phyloP scores from a whole-genome alignment of 306 rosid species.

The Mimosa pudica region DNA sequence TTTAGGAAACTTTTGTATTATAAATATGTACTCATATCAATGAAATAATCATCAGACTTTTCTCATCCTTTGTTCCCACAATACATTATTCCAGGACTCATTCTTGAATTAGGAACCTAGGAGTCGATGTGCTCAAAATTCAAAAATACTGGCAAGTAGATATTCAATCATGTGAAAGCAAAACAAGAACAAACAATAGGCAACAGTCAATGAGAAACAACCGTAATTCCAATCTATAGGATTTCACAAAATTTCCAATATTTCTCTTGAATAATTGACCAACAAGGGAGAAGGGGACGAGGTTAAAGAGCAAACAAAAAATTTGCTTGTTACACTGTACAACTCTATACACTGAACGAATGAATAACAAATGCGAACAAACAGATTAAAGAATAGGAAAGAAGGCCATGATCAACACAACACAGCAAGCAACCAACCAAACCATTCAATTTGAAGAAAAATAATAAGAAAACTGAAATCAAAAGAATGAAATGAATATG shows the following conservation, averaged over 20 bases:
- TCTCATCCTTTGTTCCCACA: too few relatives aligned
- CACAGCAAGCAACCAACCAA: slow-evolving; percentile 41
- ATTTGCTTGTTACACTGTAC: slow-evolving; percentile 38
- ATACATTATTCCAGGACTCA: background rate
- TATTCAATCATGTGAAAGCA: background rate
- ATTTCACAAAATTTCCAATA: background rate
- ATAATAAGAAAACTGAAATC: slow-evolving; percentile 35
- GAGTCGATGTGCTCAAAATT: background rate
- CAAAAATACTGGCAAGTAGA: background rate
- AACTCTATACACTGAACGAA: slow-evolving; percentile 58
- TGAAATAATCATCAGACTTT: too few relatives aligned
- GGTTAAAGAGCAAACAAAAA: slow-evolving; percentile 6
- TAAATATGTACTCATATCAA: too few relatives aligned
- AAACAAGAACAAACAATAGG: background rate
- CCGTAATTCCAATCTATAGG: background rate
- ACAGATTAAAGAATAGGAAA: slow-evolving; percentile 56
- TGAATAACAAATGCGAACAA: slow-evolving; percentile 31
- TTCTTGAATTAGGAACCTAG: background rate
- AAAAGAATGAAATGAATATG: slow-evolving; percentile 74
- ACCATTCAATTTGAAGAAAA: background rate
- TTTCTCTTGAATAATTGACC: background rate
- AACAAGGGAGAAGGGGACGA: background rate
- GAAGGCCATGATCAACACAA: slow-evolving; percentile 37
- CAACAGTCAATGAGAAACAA: background rate
- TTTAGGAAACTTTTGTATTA: too few relatives aligned